Conservation (phyloP, 2,329 filamentous ascomycete species). For the Tolypocladium tundrense region DNA sequence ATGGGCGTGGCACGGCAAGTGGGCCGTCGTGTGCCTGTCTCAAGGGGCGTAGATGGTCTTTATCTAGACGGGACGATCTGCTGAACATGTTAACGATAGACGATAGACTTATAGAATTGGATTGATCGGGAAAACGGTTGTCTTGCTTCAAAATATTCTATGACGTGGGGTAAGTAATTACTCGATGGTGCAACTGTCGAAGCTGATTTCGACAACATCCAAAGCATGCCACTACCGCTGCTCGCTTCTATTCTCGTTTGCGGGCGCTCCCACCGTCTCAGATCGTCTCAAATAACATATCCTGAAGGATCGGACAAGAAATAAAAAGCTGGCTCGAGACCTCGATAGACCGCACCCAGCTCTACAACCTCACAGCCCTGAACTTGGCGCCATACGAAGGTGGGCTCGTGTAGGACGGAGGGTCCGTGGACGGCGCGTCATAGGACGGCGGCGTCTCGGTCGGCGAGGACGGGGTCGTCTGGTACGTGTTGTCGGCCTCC, state of each 20-base stretch:
- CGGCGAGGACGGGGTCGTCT: not conserved
- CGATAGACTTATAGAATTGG: constrained; percentile 2
- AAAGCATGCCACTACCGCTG: not conserved
- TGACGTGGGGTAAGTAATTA: not conserved
- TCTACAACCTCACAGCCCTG: not conserved
- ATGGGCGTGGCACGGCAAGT: constrained; percentile 96
- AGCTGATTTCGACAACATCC: not conserved
- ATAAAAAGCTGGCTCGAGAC: not conserved
- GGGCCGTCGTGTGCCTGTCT: constrained; percentile 67
- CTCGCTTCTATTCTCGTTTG: not conserved
- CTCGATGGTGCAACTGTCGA: not conserved
- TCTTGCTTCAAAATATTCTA: too few relatives aligned
- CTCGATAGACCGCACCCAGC: not conserved
- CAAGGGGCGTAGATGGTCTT: constrained; percentile 15
- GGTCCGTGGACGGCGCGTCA: not conserved
- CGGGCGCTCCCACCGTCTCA: not conserved
- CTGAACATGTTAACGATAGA: constrained; percentile 1
- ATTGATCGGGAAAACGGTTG: not conserved
- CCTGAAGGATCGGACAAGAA: not conserved
- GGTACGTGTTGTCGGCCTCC: not conserved
- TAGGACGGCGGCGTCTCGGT: not conserved
- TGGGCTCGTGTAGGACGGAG: not conserved
- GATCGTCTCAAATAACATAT: not conserved
- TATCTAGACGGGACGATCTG: not conserved
- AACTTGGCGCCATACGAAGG: not conserved